These are phyloP conservation scores for Saccharomycopsis hybrid DNA, from an alignment of 1,139 yeast genomes.

Conservation along the genomic window DNA sequence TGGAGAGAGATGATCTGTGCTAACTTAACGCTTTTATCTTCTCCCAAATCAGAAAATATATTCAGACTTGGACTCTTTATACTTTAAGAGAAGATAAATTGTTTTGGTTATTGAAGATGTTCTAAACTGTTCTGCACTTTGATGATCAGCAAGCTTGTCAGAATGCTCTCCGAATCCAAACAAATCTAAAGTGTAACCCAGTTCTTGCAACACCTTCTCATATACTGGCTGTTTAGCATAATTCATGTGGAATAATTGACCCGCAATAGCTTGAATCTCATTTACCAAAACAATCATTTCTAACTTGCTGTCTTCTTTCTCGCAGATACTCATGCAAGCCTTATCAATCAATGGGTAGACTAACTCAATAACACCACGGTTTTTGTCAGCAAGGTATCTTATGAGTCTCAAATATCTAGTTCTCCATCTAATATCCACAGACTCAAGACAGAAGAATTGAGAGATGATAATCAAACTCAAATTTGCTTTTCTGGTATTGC, in stretches of 20 bases:
- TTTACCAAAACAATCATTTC: conserved; percentile 7
- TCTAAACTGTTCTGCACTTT: background rate
- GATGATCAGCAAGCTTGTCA: conserved; percentile 1
- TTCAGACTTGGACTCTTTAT: background rate
- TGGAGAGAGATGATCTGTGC: too few species aligned
- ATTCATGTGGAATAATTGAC: too few species aligned
- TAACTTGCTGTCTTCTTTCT: background rate
- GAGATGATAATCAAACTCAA: background rate
- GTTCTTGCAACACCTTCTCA: conserved; percentile 5
- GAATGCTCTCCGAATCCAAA: too few species aligned
- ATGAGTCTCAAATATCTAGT: conserved; percentile 7
- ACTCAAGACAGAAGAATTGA: conserved; percentile 3
- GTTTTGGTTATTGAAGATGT: background rate
- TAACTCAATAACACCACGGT: conserved; percentile 4
- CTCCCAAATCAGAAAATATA: conserved; percentile 1
- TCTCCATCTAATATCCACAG: conserved; percentile 2
- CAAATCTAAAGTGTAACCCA: conserved; percentile 3
- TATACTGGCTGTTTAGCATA: too few species aligned
- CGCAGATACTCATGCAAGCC: conserved; percentile 4
- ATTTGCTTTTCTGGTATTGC: background rate
- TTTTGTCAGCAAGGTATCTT: background rate
- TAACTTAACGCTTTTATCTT: too few species aligned
- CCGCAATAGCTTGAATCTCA: conserved; percentile 6
- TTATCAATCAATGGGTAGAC: conserved; percentile 14
- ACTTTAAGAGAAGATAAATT: background rate